Base-by-base conservation (phyloP, 2,329 filamentous ascomycete genomes). In the Aspergillus viridinutans region DNA sequence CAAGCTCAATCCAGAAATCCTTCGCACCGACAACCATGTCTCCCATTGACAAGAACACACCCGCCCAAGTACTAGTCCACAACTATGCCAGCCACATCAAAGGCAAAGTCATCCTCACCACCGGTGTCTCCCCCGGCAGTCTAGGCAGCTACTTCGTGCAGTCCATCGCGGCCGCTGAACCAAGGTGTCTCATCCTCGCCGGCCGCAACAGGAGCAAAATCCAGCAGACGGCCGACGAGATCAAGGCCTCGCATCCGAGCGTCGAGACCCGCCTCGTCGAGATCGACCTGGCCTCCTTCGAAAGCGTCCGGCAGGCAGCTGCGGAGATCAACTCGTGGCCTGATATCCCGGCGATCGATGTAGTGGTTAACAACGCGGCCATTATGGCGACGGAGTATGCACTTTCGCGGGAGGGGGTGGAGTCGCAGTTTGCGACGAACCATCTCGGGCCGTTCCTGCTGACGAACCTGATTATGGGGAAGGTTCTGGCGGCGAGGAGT, bases 331-430 rank as follows among this genome's bases (percentile, higher is more conserved):
- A 69, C 42, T 54, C 49, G 17, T 67, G 66, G 23, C 55, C 57
- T 4, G 64, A 70, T 45, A 56, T 71, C 26, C 62, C 67, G 17
- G 57, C 60, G 0, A 70, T 79, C 45, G 74, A 78, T 59, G 65
- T 79, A 2, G 60, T 78, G 2, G 70, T 80, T 55, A 76, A 78
- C 64, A 79, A 76, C 57, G 76, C 78, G 12, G 76, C 74, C 1
- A 63, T 78, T 38, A 76, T 77, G 72, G 68, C 64, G 2, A 49
- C 61, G 9, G 59, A 64, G 1, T 72, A 72, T 51, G 43, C 58
- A 25, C 53, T 66, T 28, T 70, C 73, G 1, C 52, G 52, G 0
- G 72, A 79, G 23, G 72, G 71, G 7, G 67, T 75, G 49, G 76
- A 80, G 60, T 64, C 64, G 3, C 72, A 73, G 23, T 70, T 76